Percentiles rank a stretch among this genome's conserved stretches.
Evolutionary conservation across 2,329 filamentous ascomycete species (phyloP).

Genomic region (Colletotrichum acutatum): DNA sequence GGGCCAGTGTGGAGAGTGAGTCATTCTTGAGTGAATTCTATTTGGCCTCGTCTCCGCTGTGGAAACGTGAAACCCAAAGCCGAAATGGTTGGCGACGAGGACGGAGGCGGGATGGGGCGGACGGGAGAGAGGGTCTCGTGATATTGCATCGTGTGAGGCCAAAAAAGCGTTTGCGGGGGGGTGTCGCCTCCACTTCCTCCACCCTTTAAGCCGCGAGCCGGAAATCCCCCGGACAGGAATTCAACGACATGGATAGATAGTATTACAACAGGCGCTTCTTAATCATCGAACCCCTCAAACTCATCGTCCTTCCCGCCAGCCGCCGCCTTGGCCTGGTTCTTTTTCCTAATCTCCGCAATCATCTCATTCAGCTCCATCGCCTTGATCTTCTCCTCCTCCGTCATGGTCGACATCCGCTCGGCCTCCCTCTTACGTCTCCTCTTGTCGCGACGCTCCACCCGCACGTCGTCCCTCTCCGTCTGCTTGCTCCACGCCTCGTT

Average conservation of each 20-base stretch:
- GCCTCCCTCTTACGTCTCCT: constrained; percentile 72
- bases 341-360: constrained; percentile 70
- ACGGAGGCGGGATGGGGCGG: background rate
- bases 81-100: constrained; percentile 28
- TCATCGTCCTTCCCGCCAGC: constrained; percentile 53
- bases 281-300: constrained; percentile 67
- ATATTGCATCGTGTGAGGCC: constrained; percentile 1
- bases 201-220: background rate
- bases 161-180: constrained; percentile 1
- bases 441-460: constrained; percentile 71
- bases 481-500: constrained; percentile 81
- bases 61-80: background rate
- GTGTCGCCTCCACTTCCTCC: constrained; percentile 17
- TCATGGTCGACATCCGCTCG: constrained; percentile 72
- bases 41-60: constrained; percentile 7
- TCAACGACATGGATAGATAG: background rate
- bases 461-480: constrained; percentile 72
- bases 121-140: constrained; percentile 2
- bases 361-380: constrained; percentile 72
- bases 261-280: constrained; percentile 10
- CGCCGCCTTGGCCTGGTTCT: constrained; percentile 60
- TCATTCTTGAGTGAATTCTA: background rate
- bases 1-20: background rate
- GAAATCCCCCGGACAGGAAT: background rate
- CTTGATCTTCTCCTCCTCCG: constrained; percentile 74